Base-by-base conservation (phyloP, 23 red algal genomes). In the Gracilaria caudata region DNA sequence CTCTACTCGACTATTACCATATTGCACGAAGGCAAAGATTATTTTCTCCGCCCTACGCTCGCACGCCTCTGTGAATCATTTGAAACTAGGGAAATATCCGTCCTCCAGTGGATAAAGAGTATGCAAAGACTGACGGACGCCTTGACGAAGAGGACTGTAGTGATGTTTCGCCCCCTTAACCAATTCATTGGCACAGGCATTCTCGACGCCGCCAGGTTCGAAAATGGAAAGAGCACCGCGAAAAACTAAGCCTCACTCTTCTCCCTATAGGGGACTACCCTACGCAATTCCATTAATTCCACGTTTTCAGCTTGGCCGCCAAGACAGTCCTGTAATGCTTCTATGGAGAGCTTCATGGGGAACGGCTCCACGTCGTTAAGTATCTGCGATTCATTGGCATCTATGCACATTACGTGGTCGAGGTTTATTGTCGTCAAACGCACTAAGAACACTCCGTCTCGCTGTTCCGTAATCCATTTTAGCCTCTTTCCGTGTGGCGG, bases 81-180 rank as follows among this genome's bases (percentile, higher is more conserved):
- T 38, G 74, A 79, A 21, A 79, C 74, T 28, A 44, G 74, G 10
- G 74, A 79, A 29, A 57, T 79, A 1, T 56, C 74, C 0, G 30
- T 57, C 0, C 25, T 51, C 4, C 74, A 56, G n/a, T 56, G 74
- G 74, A 29, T 56, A 20, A 43, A 8, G 16, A 30, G 74, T n/a
- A 20, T 6, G 1, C 46, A 11, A 20, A 79, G 56, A 4, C 19
- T 56, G 2, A 44, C 51, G 10, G 74, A 79, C 16, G 74, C 74
- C 6, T 7, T 79, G 0, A 56, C 44, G 1, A 79, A 79, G 51
- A 9, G 51, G 16, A 79, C 4, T 21, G 13, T 79, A 6, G 26
- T 56, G 28, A 79, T 79, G 74, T 53, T 23, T 43, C 70, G 70
- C 37, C 10, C 10, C 9, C 23, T 75, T 7, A 75, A 75, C 32